Conservation (phyloP, 2,329 filamentous ascomycete species). For the Aureobasidium pullulans region DNA sequence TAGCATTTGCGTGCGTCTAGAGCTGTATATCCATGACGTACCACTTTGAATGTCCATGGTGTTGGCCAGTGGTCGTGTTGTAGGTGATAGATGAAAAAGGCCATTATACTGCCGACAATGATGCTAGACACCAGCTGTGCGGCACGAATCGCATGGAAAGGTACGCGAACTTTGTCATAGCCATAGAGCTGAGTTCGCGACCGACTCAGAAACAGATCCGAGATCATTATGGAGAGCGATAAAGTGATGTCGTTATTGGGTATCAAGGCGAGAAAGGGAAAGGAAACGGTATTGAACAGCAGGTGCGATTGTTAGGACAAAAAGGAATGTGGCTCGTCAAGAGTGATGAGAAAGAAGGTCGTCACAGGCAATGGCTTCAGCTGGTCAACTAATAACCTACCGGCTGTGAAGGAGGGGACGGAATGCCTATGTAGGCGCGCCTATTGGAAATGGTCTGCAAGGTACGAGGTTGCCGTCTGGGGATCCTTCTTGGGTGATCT, state of each 20-base stretch:
- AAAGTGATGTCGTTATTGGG: background rate
- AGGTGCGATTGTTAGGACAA: background rate
- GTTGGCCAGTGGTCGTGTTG: slow-evolving; percentile 43
- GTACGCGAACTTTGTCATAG: slow-evolving; percentile 32
- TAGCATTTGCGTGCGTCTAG: background rate
- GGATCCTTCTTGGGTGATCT: slow-evolving; percentile 5
- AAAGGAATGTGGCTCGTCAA: slow-evolving; percentile 2
- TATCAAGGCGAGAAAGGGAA: background rate
- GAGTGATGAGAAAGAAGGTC: background rate
- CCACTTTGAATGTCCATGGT: slow-evolving; percentile 54
- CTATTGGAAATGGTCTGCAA: slow-evolving; percentile 6
- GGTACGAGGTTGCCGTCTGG: slow-evolving; percentile 12
- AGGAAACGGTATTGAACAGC: background rate
- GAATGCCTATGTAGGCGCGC: slow-evolving; percentile 6
- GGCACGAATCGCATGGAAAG: slow-evolving; percentile 36
- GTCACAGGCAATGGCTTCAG: slow-evolving; percentile 3
- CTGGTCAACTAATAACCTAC: slow-evolving; percentile 10
- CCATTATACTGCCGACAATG: slow-evolving; percentile 47
- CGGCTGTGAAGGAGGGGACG: background rate
- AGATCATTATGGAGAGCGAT: background rate
- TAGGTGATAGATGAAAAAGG: slow-evolving; percentile 50
- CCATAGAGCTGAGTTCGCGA: slow-evolving; percentile 34
- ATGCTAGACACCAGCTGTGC: slow-evolving; percentile 37
- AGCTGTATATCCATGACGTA: slow-evolving; percentile 27
- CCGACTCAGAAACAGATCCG: slow-evolving; percentile 13